Conservation (phyloP, 768 basidiomycete species). For the Hericium coralloides region DNA sequence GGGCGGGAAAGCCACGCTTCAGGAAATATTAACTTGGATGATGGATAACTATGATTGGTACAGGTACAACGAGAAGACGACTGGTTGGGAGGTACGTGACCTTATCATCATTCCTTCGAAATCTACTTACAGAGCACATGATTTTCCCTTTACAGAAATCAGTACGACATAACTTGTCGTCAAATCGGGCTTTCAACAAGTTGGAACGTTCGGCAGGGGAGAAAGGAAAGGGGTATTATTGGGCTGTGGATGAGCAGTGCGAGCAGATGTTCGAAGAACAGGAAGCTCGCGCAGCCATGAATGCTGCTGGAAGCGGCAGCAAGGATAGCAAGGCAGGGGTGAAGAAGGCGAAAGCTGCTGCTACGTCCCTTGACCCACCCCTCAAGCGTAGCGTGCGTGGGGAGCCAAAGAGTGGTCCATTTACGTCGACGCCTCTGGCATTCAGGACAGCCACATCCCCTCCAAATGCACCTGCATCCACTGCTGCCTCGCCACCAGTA, state of each 20-base stretch:
- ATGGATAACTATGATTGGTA: conserved; percentile 87
- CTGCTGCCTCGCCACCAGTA: conserved; percentile 4
- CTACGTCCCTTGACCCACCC: conserved; percentile 45
- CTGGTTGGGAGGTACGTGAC: conserved; percentile 79
- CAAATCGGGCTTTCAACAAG: conserved; percentile 86
- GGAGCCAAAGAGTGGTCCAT: conserved; percentile 43
- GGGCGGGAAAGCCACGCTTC: conserved; percentile 80
- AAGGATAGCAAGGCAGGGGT: conserved; percentile 51
- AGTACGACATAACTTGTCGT: conserved; percentile 91
- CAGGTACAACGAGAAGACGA: conserved; percentile 60
- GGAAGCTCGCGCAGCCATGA: conserved; percentile 35
- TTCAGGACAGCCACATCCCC: conserved; percentile 29
- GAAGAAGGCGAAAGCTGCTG: conserved; percentile 3
- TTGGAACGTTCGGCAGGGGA: conserved; percentile 78
- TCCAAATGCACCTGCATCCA: conserved; percentile 2
- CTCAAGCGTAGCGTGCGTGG: conserved; percentile 65
- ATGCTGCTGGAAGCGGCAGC: conserved; percentile 22
- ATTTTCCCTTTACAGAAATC: conserved; percentile 46
- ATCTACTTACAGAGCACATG: background rate
- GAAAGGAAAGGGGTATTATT: conserved; percentile 87
- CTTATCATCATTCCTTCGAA: conserved; percentile 1
- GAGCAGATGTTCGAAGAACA: conserved; percentile 65
- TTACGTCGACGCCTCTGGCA: conserved; percentile 55
- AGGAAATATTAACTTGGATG: conserved; percentile 91
- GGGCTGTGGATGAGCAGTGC: conserved; percentile 77